These are phyloP conservation scores for Trichoderma sp. DNA, from an alignment of 2,329 filamentous ascomycete species.

Conservation along the genomic window DNA sequence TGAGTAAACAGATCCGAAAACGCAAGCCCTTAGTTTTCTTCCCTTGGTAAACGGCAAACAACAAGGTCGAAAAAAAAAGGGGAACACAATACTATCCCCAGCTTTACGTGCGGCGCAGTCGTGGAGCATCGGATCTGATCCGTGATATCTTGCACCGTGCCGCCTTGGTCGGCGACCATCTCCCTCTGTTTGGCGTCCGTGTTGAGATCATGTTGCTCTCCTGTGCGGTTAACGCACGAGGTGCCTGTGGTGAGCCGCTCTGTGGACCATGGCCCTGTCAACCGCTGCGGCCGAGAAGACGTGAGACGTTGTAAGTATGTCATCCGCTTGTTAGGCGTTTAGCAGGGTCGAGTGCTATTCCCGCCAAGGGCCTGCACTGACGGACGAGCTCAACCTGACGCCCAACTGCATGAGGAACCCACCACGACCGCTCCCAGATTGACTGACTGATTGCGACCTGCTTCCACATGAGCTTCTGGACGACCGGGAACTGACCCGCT, in stretches of 20 bases:
- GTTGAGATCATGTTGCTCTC: background rate
- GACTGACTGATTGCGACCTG: background rate
- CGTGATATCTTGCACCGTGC: background rate
- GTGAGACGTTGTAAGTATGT: background rate
- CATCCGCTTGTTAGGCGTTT: background rate
- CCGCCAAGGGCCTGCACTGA: background rate
- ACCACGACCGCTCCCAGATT: slow-evolving; percentile 2
- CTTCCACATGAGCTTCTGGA: slow-evolving; percentile 8
- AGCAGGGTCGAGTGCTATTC: background rate
- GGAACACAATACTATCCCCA: background rate
- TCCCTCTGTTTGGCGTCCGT: background rate
- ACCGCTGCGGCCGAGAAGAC: background rate
- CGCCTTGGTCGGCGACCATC: background rate
- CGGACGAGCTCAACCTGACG: slow-evolving; percentile 16
- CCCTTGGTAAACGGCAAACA: background rate
- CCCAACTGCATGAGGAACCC: slow-evolving; percentile 10
- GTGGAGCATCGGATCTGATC: background rate
- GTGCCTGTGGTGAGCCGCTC: slow-evolving; percentile 1
- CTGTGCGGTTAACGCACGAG: background rate
- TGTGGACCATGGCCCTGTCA: background rate
- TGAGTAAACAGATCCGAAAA: background rate
- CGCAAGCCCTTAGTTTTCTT: background rate
- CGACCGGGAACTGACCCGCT: background rate
- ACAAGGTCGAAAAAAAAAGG: background rate
- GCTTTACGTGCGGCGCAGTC: background rate